These are phyloP conservation scores for Metarhizium sp. DNA, from an alignment of 2,329 filamentous ascomycete species.

Conservation along the genomic window DNA sequence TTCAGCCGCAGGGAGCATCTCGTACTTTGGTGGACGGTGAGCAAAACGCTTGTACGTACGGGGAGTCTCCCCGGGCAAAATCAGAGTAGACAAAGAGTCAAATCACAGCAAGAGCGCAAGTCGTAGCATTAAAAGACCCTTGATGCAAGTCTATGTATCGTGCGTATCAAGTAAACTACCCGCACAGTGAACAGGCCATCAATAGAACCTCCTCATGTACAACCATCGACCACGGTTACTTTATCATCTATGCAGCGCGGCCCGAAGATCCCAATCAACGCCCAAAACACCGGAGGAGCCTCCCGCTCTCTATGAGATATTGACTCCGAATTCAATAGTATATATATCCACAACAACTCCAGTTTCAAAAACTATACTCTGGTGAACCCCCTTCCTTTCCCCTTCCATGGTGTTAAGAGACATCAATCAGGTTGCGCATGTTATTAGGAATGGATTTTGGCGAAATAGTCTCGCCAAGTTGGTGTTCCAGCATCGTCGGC, in stretches of 20 bases:
- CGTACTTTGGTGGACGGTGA: too few relatives aligned
- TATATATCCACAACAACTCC: background rate
- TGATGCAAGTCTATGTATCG: too few relatives aligned
- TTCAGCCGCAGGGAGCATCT: too few relatives aligned
- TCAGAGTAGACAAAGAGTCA: too few relatives aligned
- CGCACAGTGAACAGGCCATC: too few relatives aligned
- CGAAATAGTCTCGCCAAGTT: conserved; percentile 28
- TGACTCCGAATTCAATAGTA: background rate
- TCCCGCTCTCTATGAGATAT: background rate
- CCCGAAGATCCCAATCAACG: background rate
- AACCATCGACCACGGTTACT: background rate
- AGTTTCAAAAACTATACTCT: background rate
- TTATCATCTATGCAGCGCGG: background rate
- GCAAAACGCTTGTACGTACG: rapidly evolving
- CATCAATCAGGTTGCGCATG: conserved; percentile 29
- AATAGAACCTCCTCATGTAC: background rate
- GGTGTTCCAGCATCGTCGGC: conserved; percentile 6
- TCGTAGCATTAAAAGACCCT: too few relatives aligned
- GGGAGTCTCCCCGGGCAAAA: too few relatives aligned
- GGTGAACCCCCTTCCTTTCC: background rate
- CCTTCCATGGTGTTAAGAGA: background rate
- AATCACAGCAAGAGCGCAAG: too few relatives aligned
- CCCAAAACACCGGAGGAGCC: background rate
- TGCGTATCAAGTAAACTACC: too few relatives aligned
- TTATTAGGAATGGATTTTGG: conserved; percentile 31